A percentile compares a stretch with the other conserved stretches of the same genome.
These are phyloP conservation scores for Cucurbita argyrosperma DNA, from an alignment of 306 rosid species.

Conservation along the genomic window DNA sequence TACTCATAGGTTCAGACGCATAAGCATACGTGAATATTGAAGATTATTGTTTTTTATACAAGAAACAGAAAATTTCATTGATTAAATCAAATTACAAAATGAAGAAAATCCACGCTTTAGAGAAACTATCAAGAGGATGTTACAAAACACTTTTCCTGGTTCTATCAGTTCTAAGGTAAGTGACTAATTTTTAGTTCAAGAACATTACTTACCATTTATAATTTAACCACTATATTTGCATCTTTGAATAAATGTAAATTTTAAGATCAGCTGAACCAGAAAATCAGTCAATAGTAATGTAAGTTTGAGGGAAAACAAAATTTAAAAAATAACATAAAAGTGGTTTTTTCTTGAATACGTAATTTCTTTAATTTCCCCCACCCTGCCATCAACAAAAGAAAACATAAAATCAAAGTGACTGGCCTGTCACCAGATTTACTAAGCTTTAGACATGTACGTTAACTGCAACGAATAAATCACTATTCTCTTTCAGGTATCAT, in stretches of 20 bases:
- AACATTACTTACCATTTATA: neutral
- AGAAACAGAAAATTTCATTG: neutral
- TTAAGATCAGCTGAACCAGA: no score
- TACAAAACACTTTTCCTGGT: neutral
- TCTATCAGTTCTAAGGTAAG: neutral
- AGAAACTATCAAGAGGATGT: neutral
- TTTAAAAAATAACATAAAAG: neutral
- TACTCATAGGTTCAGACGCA: slow-evolving; percentile 7
- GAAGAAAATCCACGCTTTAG: neutral
- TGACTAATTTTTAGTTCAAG: neutral
- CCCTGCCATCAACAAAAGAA: neutral
- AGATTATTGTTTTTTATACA: no score
- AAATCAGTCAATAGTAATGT: no score
- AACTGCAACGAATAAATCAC: neutral
- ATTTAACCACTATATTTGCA: neutral
- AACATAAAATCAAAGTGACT: neutral
- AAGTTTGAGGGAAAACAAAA: neutral
- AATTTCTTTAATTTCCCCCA: neutral
- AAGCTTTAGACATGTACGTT: neutral
- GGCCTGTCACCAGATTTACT: neutral
- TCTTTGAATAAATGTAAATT: neutral
- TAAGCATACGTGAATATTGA: neutral
- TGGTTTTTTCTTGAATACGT: neutral
- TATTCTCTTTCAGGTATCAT: neutral
- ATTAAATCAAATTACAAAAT: no score